Conservation (phyloP, 2,329 filamentous ascomycete genomes). For the Blastomyces parvus region DNA sequence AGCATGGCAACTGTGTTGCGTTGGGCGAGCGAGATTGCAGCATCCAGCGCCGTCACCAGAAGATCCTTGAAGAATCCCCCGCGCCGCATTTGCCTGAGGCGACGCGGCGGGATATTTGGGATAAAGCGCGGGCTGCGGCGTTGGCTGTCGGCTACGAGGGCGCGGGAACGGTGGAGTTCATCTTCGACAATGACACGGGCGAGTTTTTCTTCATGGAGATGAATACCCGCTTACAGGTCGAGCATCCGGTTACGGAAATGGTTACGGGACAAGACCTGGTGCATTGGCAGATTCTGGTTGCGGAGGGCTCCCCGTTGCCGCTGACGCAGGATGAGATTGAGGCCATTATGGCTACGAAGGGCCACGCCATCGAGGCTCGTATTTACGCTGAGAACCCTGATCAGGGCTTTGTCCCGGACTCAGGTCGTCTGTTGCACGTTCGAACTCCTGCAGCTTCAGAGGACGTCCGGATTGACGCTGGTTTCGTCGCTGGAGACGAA, state of each 20-base stretch:
- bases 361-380: slow-evolving; percentile 86
- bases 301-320: slow-evolving; percentile 59
- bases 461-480: slow-evolving; percentile 82
- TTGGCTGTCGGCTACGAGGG: slow-evolving; percentile 56
- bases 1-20: slow-evolving; percentile 55
- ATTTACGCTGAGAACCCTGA: slow-evolving; percentile 96
- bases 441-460: slow-evolving; percentile 58
- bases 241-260: slow-evolving; percentile 87
- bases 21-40: slow-evolving; percentile 58
- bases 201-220: slow-evolving; percentile 65
- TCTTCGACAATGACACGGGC: slow-evolving; percentile 57
- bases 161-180: slow-evolving; percentile 59
- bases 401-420: slow-evolving; percentile 86
- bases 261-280: slow-evolving; percentile 71
- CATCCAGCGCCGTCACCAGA: slow-evolving; percentile 56
- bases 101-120: slow-evolving; percentile 55
- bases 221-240: slow-evolving; percentile 81
- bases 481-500: slow-evolving; percentile 82
- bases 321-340: slow-evolving; percentile 58
- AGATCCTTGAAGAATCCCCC: slow-evolving; percentile 57
- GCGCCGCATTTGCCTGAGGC: slow-evolving; percentile 52
- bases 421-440: slow-evolving; percentile 76
- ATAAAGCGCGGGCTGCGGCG: slow-evolving; percentile 54
- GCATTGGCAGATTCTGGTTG: slow-evolving; percentile 88
- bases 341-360: slow-evolving; percentile 60